Evolutionary conservation across 2,329 filamentous ascomycete species (phyloP).

Genomic region (Fusarium oxysporum): DNA sequence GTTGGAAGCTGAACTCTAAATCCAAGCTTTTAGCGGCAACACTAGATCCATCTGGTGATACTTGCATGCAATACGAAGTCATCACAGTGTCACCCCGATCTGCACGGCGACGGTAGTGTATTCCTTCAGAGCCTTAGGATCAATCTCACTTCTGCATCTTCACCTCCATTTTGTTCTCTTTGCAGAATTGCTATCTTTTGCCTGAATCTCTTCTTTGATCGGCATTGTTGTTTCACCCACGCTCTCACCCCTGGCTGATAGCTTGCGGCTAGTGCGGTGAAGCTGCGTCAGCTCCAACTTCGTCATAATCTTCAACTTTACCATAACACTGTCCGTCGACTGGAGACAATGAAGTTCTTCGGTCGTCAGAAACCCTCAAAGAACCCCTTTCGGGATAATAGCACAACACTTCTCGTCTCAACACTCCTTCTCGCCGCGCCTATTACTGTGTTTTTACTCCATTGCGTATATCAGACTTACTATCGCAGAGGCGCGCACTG

Average conservation of each 20-base stretch:
- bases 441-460: conserved; percentile 29
- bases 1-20: conserved; percentile 4
- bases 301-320: neutral
- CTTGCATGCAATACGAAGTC: conserved; percentile 2
- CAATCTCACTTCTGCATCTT: neutral
- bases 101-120: neutral
- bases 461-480: conserved; percentile 29
- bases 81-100: neutral
- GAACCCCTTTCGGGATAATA: conserved; percentile 10
- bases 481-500: conserved; percentile 7
- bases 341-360: conserved; percentile 27
- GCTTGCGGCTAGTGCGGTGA: neutral
- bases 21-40: neutral
- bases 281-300: conserved; percentile 2
- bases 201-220: neutral
- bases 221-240: neutral
- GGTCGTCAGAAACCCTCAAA: neutral
- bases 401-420: conserved; percentile 5
- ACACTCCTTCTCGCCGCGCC: conserved; percentile 29
- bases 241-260: neutral
- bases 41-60: neutral
- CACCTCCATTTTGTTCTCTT: neutral
- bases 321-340: neutral
- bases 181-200: neutral
- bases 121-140: neutral